phyloP scores from a whole-genome alignment of 495 filamentous ascomycete species.

The Neurospora tetrasperma region DNA sequence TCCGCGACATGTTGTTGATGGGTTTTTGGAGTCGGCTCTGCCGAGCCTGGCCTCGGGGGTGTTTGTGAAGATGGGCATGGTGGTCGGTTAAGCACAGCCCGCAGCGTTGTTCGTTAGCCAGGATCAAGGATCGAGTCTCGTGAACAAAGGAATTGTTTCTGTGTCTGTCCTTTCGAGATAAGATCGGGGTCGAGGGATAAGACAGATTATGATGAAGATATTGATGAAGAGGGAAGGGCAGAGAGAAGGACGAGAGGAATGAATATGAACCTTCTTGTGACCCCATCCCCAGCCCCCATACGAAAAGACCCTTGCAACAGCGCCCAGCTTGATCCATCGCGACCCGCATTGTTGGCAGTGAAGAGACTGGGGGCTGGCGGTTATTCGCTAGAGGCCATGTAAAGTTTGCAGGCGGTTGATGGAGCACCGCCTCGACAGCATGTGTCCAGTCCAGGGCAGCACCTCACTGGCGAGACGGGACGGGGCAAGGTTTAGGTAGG shows the following conservation, averaged over 20 bases:
- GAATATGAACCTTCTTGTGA: neutral
- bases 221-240: neutral
- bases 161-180: neutral
- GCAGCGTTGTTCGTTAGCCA: neutral
- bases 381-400: neutral
- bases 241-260: neutral
- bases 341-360: neutral
- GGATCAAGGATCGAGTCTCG: neutral
- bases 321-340: neutral
- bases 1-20: slow-evolving; percentile 76
- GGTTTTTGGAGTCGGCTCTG: slow-evolving; percentile 74
- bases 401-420: neutral
- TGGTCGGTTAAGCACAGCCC: neutral
- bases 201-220: neutral
- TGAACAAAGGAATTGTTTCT: neutral
- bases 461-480: neutral
- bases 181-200: neutral
- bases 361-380: neutral
- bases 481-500: neutral
- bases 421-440: neutral
- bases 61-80: slow-evolving; percentile 69
- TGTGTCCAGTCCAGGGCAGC: neutral
- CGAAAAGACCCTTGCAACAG: neutral
- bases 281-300: neutral
- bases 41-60: slow-evolving; percentile 75